phyloP scores from a whole-genome alignment of 148 eudicot species.

The Camellia sinensis region DNA sequence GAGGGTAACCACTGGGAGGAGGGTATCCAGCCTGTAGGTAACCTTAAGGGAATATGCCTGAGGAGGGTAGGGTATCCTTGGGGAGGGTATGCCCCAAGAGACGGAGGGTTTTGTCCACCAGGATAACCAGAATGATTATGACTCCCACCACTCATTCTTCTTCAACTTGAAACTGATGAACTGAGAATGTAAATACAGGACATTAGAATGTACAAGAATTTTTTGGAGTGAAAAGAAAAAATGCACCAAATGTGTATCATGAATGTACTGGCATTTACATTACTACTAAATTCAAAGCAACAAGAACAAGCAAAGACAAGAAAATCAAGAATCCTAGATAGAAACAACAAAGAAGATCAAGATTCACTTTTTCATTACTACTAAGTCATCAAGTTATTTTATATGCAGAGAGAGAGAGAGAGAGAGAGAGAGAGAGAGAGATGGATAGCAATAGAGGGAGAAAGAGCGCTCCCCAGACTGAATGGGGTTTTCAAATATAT shows the following conservation, averaged over 20 bases:
- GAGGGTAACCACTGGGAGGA: too few relatives aligned
- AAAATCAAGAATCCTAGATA: too few relatives aligned
- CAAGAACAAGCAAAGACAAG: too few relatives aligned
- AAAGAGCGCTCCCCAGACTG: neutral
- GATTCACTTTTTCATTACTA: too few relatives aligned
- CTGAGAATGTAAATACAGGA: neutral
- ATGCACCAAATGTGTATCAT: neutral
- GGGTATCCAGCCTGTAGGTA: too few relatives aligned
- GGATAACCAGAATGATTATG: conserved; percentile 35
- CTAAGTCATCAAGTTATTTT: too few relatives aligned
- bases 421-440: conserved; percentile 9
- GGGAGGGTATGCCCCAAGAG: conserved; percentile 31
- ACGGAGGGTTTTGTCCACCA: conserved; percentile 27
- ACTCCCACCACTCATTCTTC: conserved; percentile 32
- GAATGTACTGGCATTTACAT: neutral
- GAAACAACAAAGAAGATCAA: too few relatives aligned
- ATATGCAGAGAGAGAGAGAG: neutral
- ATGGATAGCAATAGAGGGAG: neutral
- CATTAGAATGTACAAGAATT: neutral
- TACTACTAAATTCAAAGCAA: too few relatives aligned
- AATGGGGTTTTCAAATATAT: neutral
- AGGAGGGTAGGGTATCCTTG: conserved; percentile 9
- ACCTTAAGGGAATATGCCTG: too few relatives aligned
- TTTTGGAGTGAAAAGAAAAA: neutral
- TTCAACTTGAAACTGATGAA: conserved; percentile 19